These are phyloP conservation scores for Kodamaea suecica DNA, from an alignment of 1,139 yeast species.

Conservation along the genomic window DNA sequence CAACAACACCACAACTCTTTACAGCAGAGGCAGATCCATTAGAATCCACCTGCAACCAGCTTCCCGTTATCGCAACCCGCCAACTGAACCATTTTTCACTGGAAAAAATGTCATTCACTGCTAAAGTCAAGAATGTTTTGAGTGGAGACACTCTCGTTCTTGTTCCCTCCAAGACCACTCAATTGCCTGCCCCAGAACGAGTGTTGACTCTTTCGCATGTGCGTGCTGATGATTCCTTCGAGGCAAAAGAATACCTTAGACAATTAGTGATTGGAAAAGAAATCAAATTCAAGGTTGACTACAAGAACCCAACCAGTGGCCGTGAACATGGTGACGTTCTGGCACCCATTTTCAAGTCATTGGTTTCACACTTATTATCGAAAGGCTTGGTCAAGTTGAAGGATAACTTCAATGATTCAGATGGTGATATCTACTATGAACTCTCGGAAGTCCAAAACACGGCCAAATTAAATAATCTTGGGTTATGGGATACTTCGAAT, in stretches of 20 bases:
- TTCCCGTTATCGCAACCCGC: neutral
- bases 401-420: slow-evolving; percentile 45
- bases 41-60: too few species aligned
- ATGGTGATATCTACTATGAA: slow-evolving; percentile 30
- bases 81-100: too few species aligned
- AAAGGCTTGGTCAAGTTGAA: slow-evolving; percentile 65
- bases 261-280: slow-evolving; percentile 66
- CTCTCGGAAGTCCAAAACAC: slow-evolving; percentile 39
- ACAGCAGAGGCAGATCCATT: too few species aligned
- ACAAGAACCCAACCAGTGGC: slow-evolving; percentile 47
- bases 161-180: slow-evolving; percentile 48
- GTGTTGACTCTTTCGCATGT: slow-evolving; percentile 62
- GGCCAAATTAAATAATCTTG: slow-evolving; percentile 49
- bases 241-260: slow-evolving; percentile 61
- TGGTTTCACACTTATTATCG: slow-evolving; percentile 53
- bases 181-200: slow-evolving; percentile 55
- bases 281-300: slow-evolving; percentile 56
- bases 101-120: slow-evolving; percentile 37
- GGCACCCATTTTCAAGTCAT: slow-evolving; percentile 61
- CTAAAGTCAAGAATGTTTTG: slow-evolving; percentile 65
- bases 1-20: too few species aligned
- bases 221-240: slow-evolving; percentile 54
- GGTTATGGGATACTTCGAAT: slow-evolving; percentile 49
- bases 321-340: slow-evolving; percentile 73
- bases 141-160: slow-evolving; percentile 76